Conservation (phyloP, 2,329 filamentous ascomycete species). For the Tolypocladium endophyticum region DNA sequence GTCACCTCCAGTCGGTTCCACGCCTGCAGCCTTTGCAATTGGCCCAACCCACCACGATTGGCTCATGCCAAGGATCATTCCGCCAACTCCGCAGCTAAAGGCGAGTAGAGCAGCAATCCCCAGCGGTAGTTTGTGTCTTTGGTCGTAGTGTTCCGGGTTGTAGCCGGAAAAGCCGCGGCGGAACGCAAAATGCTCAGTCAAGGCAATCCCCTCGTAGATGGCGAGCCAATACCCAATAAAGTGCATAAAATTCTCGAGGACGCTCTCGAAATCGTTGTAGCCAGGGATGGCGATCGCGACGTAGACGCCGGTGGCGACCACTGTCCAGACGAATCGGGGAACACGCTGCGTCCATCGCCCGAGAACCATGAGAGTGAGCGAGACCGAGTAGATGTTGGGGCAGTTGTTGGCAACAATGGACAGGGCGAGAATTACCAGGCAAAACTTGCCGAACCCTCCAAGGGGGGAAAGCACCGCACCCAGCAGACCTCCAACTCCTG, state of each 20-base stretch:
- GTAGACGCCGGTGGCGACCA: neutral
- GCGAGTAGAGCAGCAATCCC: neutral
- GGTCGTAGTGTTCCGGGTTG: neutral
- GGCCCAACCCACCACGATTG: neutral
- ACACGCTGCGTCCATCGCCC: neutral
- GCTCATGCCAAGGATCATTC: neutral
- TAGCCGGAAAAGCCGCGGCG: neutral
- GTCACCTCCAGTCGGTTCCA: neutral
- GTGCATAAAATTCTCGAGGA: neutral
- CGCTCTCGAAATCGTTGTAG: neutral
- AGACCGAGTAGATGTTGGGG: neutral
- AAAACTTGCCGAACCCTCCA: neutral
- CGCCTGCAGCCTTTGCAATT: neutral
- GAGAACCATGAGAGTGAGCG: neutral
- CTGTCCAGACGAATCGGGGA: neutral
- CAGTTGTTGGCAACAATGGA: neutral
- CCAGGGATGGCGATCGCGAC: neutral
- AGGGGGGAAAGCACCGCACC: neutral
- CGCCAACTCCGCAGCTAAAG: neutral
- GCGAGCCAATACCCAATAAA: neutral
- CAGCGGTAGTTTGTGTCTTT: neutral
- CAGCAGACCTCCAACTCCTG: neutral
- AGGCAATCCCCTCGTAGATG: neutral
- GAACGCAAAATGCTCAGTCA: neutral
- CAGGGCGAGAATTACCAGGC: neutral